These are phyloP conservation scores for Acanthamoeba royreba DNA, from an alignment of 208 protist species.

Conservation along the genomic window DNA sequence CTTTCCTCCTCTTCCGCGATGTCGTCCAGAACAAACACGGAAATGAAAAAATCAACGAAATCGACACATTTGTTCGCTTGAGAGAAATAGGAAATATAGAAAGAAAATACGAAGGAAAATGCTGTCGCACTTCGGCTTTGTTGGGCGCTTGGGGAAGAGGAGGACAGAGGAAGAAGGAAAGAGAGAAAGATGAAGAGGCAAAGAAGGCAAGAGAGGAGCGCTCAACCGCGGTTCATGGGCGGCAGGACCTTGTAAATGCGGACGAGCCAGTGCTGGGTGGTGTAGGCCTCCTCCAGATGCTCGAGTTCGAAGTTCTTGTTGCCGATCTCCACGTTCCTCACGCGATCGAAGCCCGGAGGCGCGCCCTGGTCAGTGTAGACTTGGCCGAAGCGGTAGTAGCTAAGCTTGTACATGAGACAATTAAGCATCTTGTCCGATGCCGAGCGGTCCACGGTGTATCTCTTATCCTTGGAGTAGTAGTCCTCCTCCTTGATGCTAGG, in stretches of 20 bases:
- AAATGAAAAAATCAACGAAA: no score
- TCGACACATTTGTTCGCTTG: no score
- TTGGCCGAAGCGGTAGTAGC: slow-evolving; percentile 90
- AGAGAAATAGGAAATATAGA: neutral
- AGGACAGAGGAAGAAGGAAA: neutral
- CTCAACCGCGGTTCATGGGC: slow-evolving; percentile 69
- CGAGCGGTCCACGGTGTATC: slow-evolving; percentile 65
- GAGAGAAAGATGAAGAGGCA: neutral
- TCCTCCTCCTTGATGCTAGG: slow-evolving; percentile 81
- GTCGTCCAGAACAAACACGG: no score
- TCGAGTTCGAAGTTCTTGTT: slow-evolving; percentile 83
- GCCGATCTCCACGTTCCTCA: slow-evolving; percentile 83
- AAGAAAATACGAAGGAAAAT: neutral
- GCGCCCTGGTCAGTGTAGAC: slow-evolving; percentile 78
- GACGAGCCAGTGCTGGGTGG: slow-evolving; percentile 93
- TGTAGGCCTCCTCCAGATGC: slow-evolving; percentile 85
- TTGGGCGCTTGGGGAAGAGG: neutral
- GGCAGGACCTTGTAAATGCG: slow-evolving; percentile 95
- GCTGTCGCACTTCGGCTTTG: neutral
- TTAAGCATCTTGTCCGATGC: slow-evolving; percentile 79
- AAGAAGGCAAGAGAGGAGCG: neutral
- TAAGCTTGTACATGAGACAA: slow-evolving; percentile 92
- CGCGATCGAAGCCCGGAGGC: slow-evolving; percentile 77
- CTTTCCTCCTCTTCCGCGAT: no score
- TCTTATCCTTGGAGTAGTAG: slow-evolving; percentile 75